Base-by-base conservation (phyloP, 148 eudicot genomes). In the Pouteria glomerata region DNA sequence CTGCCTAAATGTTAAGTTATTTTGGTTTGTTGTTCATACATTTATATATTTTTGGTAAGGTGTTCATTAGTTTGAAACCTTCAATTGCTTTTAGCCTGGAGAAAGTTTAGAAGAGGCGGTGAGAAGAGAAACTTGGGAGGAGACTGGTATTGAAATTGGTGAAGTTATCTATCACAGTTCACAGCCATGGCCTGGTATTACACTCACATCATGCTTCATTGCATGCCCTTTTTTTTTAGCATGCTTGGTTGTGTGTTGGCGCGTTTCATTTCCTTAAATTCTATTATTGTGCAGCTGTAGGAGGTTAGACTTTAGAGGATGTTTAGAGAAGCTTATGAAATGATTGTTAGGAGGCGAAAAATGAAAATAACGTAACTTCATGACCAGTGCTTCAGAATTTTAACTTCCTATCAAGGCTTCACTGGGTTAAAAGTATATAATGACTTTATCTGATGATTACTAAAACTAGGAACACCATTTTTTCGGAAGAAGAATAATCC, bases 91-190 rank as follows among this genome's bases (percentile, higher is more conserved):
- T 1, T 79, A 94, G 98, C 98, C 98, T 33, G 98, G 98, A 75
- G 98, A 95, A 86, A 91, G 96, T 80, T 81, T 95, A 81, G 98
- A 95, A 79, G 98, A 95, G 83, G 98, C 98, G 7, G 98, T 95
- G 57, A 88, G 93, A 82, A 88, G 98, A 83, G 98, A 95, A 85
- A 91, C 97, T 41, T 88, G 90, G 93, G 98, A 95, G 81, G 98
- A 95, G 84, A 81, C 97, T 69, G 98, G 98, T 47, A 83, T 95
- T 76, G 96, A 95, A 84, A 92, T 95, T 63, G 97, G 96, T 53
- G 93, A 91, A 78, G 97, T 95, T 74, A 76, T 84, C 33, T 95
- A 95, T 79, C 97, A 95, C 80, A 95, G 98, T 73, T 95, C 98
- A 67, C 98, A 95, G 80, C 98, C 97, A 57, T 95, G 98, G 97